Conservation (phyloP, 1,284 basidiomycete genomes). For the Sphagnurus paluster region DNA sequence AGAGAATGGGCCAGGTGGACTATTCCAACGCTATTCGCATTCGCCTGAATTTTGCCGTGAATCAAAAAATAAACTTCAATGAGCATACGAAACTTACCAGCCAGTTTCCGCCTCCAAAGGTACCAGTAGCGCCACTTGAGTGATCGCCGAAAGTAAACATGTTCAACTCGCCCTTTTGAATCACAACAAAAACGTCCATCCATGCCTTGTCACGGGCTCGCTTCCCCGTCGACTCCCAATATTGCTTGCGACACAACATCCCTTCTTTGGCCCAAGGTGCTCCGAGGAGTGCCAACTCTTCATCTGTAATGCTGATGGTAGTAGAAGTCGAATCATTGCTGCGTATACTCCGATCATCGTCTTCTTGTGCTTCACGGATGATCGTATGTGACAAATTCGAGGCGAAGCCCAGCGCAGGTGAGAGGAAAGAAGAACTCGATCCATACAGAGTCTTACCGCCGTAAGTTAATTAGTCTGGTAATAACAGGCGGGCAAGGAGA, state of each 20-base stretch:
- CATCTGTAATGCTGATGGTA: conserved; percentile 84
- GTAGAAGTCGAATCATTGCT: conserved; percentile 63
- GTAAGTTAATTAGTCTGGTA: conserved; percentile 7
- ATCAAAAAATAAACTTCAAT: neutral
- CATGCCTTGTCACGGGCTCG: conserved; percentile 85
- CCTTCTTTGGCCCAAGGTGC: conserved; percentile 99
- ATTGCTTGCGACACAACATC: conserved; percentile 90
- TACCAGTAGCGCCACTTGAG: conserved; percentile 53
- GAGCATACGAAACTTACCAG: conserved; percentile 51
- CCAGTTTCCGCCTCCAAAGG: conserved; percentile 96
- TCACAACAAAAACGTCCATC: conserved; percentile 95
- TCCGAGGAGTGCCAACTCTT: conserved; percentile 91
- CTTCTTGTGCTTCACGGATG: conserved; percentile 92
- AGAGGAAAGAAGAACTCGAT: conserved; percentile 62
- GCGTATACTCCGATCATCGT: conserved; percentile 75
- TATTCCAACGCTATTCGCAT: conserved; percentile 81
- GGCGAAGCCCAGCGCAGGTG: conserved; percentile 89
- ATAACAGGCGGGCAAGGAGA: conserved; percentile 1
- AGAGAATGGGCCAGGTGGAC: conserved; percentile 86
- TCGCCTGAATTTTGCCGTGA: conserved; percentile 53
- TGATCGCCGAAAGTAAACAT: conserved; percentile 92
- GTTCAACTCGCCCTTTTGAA: conserved; percentile 88
- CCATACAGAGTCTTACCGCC: conserved; percentile 41
- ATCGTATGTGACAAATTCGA: conserved; percentile 95
- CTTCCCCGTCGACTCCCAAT: conserved; percentile 85